Conservation (phyloP, 768 basidiomycete genomes). For the Myochromella boudieri region DNA sequence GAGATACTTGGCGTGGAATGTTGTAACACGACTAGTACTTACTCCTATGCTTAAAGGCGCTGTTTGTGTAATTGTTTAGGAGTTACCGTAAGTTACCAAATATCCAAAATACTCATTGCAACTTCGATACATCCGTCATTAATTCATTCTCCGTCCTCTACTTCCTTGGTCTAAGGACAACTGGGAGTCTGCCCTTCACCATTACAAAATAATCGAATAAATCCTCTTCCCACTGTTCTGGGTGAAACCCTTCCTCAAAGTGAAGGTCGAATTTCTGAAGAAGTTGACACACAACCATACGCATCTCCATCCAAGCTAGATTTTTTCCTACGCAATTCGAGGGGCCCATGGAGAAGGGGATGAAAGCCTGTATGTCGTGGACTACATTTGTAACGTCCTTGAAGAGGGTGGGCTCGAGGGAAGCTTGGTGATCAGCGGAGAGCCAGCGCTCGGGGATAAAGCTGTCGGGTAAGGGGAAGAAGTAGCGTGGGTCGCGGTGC, state of each 20-base stretch:
- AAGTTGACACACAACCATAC: conserved; percentile 26
- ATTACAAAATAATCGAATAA: conserved; percentile 30
- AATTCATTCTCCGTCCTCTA: too few species aligned
- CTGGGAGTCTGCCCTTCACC: conserved; percentile 29
- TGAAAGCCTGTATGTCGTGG: conserved; percentile 27
- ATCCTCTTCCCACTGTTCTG: conserved; percentile 24
- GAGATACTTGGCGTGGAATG: too few species aligned
- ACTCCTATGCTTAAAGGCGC: too few species aligned
- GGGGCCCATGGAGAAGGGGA: conserved; percentile 44
- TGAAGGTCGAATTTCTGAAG: conserved; percentile 29
- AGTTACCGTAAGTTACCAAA: too few species aligned
- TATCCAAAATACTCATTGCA: too few species aligned
- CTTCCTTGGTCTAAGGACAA: conserved; percentile 8
- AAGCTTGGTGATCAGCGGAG: conserved; percentile 16
- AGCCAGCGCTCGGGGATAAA: conserved; percentile 42
- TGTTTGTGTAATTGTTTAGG: too few species aligned
- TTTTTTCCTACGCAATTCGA: conserved; percentile 48
- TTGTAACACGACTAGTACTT: too few species aligned
- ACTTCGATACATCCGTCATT: too few species aligned
- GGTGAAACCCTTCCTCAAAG: conserved; percentile 25
- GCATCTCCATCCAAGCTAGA: conserved; percentile 35
- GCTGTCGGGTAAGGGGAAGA: conserved; percentile 34
- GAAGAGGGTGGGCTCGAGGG: conserved; percentile 19
- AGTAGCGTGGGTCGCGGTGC: conserved; percentile 38
- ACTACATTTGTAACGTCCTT: conserved; percentile 13